Conservation (phyloP, 345 rosid species). For the Citrus trifoliata region DNA sequence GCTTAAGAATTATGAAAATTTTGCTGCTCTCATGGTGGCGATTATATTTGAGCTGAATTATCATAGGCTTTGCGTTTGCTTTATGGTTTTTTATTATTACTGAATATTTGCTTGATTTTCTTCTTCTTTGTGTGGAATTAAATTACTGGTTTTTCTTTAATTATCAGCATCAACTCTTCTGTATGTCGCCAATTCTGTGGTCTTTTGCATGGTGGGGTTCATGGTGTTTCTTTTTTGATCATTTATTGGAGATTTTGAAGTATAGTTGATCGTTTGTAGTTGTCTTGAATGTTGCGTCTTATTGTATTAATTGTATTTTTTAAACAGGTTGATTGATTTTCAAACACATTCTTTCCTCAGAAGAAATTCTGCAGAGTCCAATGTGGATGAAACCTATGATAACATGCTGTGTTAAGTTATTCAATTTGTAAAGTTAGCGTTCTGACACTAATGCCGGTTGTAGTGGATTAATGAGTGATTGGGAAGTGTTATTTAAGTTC, state of each 20-base stretch:
- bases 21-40: neutral
- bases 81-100: neutral
- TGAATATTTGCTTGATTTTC: neutral
- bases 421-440: neutral
- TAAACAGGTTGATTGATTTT: neutral
- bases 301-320: neutral
- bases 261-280: neutral
- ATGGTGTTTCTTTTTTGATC: neutral
- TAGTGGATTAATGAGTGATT: neutral
- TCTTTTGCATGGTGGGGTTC: neutral
- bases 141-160: neutral
- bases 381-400: neutral
- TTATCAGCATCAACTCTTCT: neutral
- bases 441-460: neutral
- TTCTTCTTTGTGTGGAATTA: neutral
- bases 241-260: neutral
- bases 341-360: neutral
- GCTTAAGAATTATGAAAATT: neutral
- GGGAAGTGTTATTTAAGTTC: neutral
- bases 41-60: neutral
- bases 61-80: neutral
- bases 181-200: neutral
- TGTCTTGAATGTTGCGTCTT: neutral
- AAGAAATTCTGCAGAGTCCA: neutral
- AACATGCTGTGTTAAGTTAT: neutral